Percentiles rank a stretch among this genome's conserved stretches.
Conservation (phyloP, 495 filamentous ascomycete genomes). For the Pseudoneurospora amorphoporcata region DNA sequence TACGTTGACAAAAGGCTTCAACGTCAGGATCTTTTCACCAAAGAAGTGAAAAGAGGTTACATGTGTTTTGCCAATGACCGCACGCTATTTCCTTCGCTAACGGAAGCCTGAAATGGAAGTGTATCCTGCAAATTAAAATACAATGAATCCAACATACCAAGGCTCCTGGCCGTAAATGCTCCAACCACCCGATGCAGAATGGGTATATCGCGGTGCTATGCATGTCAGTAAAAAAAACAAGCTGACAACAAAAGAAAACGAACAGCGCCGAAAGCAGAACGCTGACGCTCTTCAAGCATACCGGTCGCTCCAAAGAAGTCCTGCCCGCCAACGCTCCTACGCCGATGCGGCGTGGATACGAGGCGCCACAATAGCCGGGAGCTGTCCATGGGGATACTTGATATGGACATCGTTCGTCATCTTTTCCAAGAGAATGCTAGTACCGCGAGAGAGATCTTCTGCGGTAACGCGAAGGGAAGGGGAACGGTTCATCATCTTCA, state of each 20-base stretch:
- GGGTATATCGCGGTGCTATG: not conserved
- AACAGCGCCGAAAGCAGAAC: not conserved
- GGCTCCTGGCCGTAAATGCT: not conserved
- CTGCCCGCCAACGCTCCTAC: not conserved
- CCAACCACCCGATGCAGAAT: not conserved
- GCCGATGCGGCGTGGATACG: not conserved
- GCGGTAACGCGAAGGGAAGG: not conserved
- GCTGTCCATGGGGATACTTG: not conserved
- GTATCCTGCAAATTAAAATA: not conserved
- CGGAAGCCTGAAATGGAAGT: not conserved
- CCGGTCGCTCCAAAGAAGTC: not conserved
- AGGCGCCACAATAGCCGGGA: not conserved
- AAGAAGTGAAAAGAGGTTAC: too few relatives aligned
- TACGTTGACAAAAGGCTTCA: too few relatives aligned
- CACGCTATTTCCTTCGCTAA: too few relatives aligned
- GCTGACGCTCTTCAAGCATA: not conserved
- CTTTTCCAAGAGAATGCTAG: not conserved
- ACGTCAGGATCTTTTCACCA: too few relatives aligned
- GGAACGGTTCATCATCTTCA: not conserved
- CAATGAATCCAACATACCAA: not conserved
- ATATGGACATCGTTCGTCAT: not conserved
- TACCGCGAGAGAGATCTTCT: not conserved
- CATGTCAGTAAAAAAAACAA: not conserved
- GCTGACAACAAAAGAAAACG: not conserved
- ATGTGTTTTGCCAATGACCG: too few relatives aligned